phyloP scores from a whole-genome alignment of 2,329 filamentous ascomycete genomes.

The Fusarium sarcochroum region DNA sequence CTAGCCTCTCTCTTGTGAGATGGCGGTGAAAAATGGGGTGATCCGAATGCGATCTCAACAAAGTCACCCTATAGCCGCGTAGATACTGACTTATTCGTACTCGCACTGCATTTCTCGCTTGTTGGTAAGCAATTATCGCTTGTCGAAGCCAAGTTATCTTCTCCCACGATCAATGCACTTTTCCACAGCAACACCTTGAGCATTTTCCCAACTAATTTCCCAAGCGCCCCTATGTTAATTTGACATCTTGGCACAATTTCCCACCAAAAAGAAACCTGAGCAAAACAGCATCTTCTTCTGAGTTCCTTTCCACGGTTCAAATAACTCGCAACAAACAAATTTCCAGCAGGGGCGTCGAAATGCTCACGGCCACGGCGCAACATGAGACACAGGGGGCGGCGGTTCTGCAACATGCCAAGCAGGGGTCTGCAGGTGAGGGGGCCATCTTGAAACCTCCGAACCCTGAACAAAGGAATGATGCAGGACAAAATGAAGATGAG shows the following conservation, averaged over 20 bases:
- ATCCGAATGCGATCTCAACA: slow-evolving; percentile 15
- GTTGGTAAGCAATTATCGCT: not conserved
- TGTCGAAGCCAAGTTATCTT: slow-evolving; percentile 5
- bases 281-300: not conserved
- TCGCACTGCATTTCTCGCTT: slow-evolving; percentile 4
- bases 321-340: slow-evolving; percentile 2
- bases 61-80: slow-evolving; percentile 17
- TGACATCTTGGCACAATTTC: slow-evolving; percentile 11
- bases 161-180: not conserved
- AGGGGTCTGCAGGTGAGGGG: slow-evolving; percentile 26
- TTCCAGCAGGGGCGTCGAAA: slow-evolving; percentile 22
- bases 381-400: slow-evolving; percentile 42
- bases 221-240: slow-evolving; percentile 2
- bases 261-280: not conserved
- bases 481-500: slow-evolving; percentile 2
- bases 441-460: slow-evolving; percentile 18
- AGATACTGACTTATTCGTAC: not conserved
- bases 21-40: slow-evolving; percentile 26
- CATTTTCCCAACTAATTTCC: slow-evolving; percentile 19
- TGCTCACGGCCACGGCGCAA: slow-evolving; percentile 33
- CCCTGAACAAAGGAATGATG: slow-evolving; percentile 21
- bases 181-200: too few species aligned
- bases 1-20: not conserved
- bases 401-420: slow-evolving; percentile 33
- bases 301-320: not conserved